Percentiles rank a stretch among this genome's conserved stretches.
Evolutionary conservation across 768 basidiomycete species (phyloP).

Genomic region (Auriscalpium orientale): DNA sequence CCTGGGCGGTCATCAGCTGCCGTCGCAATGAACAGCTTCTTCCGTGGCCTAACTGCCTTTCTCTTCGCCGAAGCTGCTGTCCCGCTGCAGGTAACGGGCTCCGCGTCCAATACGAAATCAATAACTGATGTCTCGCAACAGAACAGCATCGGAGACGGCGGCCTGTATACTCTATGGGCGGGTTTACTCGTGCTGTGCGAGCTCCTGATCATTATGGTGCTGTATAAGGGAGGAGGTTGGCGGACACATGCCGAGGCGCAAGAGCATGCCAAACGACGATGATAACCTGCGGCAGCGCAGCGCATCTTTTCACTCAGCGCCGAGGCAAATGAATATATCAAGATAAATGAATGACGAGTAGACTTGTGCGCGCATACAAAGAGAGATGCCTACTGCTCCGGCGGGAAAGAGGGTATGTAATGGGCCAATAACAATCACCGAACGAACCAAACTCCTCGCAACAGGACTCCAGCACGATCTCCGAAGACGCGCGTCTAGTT

Average conservation of each 20-base stretch:
- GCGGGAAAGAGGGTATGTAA: too few species aligned
- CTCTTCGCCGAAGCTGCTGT: constrained; percentile 65
- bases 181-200: constrained; percentile 47
- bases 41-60: constrained; percentile 65
- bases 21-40: constrained; percentile 68
- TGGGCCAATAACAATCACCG: too few species aligned
- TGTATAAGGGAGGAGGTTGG: constrained; percentile 54
- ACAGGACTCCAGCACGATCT: too few species aligned
- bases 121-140: constrained; percentile 20
- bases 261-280: constrained; percentile 21
- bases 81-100: constrained; percentile 51
- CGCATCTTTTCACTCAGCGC: too few species aligned
- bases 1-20: constrained; percentile 71
- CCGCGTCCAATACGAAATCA: too few species aligned
- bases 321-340: too few species aligned
- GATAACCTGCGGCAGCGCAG: too few species aligned
- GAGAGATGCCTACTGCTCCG: too few species aligned
- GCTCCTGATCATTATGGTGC: constrained; percentile 50
- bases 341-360: too few species aligned
- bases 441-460: too few species aligned
- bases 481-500: too few species aligned
- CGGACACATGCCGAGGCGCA: constrained; percentile 39
- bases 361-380: too few species aligned
- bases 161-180: constrained; percentile 65
- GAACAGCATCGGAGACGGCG: constrained; percentile 70